Evolutionary conservation across 495 filamentous ascomycete species (phyloP), one percentile per base, ranked within the genome.

Genomic region (Margaritispora aquatica): DNA sequence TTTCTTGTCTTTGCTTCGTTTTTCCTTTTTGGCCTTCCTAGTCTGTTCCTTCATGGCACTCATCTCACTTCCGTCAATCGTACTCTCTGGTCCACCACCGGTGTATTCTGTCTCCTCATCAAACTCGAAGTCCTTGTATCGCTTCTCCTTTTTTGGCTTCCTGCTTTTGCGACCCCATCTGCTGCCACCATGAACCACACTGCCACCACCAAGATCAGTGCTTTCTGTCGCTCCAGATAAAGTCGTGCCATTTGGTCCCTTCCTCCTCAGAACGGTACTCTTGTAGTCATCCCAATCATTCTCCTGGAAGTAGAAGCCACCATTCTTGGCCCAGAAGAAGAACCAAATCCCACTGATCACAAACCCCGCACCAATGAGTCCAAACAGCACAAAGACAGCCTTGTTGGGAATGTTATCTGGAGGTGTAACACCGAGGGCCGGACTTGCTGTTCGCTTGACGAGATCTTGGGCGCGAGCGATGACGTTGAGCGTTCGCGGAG

Each of bases 271-370:
- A 11, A 98, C 95, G 0, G 95, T 97, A 2, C 88, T 88, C 70
- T 97, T 97, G 82, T 98, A 98, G 63, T 98, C 94, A 0, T 96
- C 92, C 94, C 94, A 98, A 72, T 98, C 94, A 51, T 82, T 77
- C 57, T 90, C 75, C 19, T 79, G 80, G 79, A 88, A 98, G 58
- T 86, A 73, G 75, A 97, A 97, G 1, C 94, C 95, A 64, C 93
- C 95, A 68, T 97, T 94, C 73, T 88, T 91, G 55, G 92, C 91
- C 88, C 88, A 95, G 82, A 97, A 96, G 80, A 97, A 98, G 76
- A 97, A 96, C 94, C 94, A 98, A 61, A 97, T 88, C 21, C 74
- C 78, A 0, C 79, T 82, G 21, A 92, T 60, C 27, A 92, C 90
- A 69, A 97, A 87, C 20, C 74, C 83, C 2, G 82, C 86, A 27